Base-by-base conservation (phyloP, 345 rosid species). In the Aurinia saxatilis region DNA sequence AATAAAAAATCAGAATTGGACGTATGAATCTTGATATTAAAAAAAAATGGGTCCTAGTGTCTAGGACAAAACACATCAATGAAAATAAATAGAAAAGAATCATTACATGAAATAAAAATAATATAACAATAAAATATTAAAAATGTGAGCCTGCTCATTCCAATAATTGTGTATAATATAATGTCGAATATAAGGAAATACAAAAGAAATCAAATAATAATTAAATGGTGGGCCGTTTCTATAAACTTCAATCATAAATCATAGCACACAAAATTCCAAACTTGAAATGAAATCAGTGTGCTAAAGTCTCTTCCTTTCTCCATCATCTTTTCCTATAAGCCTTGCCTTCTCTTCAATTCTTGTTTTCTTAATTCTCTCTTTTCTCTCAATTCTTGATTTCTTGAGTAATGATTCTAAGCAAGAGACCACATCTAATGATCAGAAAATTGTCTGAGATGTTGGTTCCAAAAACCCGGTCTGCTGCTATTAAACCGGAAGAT, bases 361-460 rank as follows among this genome's bases (percentile, higher is more conserved):
- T n/a, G n/a, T 2, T 7, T 27, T 29, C 6, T 23, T 14, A 5
- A 5, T 35, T 12, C 15, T 4, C 14, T 27, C 11, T 9, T n/a
- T 3, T 19, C 15, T 8, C 8, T 18, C 18, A 4, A 5, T 1
- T 3, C n/a, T 7, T 51, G 7, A 5, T 27, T 27, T 27, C 31
- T 27, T 27, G 31, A 27, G 5, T 6, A 4, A n/a, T 27, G 6
- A 62, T 83, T 70, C 51, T 82, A 29, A 75, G 80, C 75, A 87
- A 81, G 59, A 81, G 85, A 79, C 71, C 81, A 44, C 79, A 87
- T 31, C 86, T 75, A 3, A 71, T 84, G 78, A 86, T 86, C 78
- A 81, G 84, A 1, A 85, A 79, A 39, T 38, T 91, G 13, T 81
- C 91, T 14, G 91, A 82, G 66, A 66, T 91, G 46, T 60, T 88